Evolutionary conservation across 163 green algal species (phyloP), one percentile per base, ranked within the genome.

Genomic region (Chlorella variabilis): DNA sequence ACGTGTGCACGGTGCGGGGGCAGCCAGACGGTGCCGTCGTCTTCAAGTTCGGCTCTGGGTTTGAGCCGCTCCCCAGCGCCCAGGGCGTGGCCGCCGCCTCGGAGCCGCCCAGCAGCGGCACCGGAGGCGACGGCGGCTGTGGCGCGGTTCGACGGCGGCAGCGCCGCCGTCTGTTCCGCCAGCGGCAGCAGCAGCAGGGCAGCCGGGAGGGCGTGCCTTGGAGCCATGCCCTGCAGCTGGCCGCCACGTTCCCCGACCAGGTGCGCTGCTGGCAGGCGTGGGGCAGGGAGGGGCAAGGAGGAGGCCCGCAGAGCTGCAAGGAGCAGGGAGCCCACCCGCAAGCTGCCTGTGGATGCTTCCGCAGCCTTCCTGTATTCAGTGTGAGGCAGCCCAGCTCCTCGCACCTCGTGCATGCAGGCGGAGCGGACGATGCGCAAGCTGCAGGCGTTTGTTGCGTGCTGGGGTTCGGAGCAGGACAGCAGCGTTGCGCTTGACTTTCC

Each of bases 201-300:
- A 25, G 38, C 34, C 21, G 31, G 31, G 49, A 68, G 58, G 58
- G 39, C 0, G 21, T 69, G n/a, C 4, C 62, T 3, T 83, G 41
- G 41, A 83, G 77, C 68, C 45, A 31, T 21, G 39, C 77, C 8
- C 51, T 83, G 58, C 63, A 42, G 27, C 77, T 83, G 77, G 63
- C 59, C 7, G 20, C 33, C 38, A 48, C 17, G 0, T 83, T 69
- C 29, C 48, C 41, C 11, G 21, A 49, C 9, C 63, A 77, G n/a
- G 67, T 65, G 33, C 56, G 71, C 6, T 34, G 3, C 56, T 65
- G 56, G 7, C 23, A 65, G 9, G 6, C 15, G 15, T 54, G 21
- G 56, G 56, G 45, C 45, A 54, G 45, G 45, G 45, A 15, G 45
- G 11, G 45, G 45, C 45, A 54, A 23, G 45, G 45, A 11, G 15